Conservation (phyloP, 352 stramenopile species). For the Lagenidium sp. region DNA sequence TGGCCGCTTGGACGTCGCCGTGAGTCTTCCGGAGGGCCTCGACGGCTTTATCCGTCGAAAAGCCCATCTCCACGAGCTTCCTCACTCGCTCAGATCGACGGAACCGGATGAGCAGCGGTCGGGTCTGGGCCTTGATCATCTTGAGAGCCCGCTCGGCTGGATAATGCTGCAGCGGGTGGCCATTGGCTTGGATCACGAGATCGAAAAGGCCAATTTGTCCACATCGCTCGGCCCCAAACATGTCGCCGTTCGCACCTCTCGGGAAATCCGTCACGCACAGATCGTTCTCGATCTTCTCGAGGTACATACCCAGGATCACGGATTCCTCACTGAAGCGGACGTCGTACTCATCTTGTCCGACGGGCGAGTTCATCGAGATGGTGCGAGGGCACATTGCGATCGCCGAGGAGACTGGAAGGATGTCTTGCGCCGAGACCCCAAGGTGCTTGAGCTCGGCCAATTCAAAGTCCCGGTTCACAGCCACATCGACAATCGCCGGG, state of each 20-base stretch:
- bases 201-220: constrained; percentile 68
- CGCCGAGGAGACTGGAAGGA: constrained; percentile 57
- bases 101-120: constrained; percentile 73
- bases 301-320: constrained; percentile 69
- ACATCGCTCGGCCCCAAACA: constrained; percentile 72
- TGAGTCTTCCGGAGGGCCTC: constrained; percentile 38
- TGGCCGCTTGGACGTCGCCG: constrained; percentile 53
- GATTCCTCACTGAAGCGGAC: constrained; percentile 61
- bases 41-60: constrained; percentile 33
- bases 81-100: constrained; percentile 49
- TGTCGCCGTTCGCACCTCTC: constrained; percentile 41
- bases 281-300: constrained; percentile 66
- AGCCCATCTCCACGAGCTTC: constrained; percentile 73
- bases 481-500: constrained; percentile 30
- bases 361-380: constrained; percentile 54
- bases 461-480: constrained; percentile 41
- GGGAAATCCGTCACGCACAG: constrained; percentile 77
- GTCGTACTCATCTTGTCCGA: constrained; percentile 59
- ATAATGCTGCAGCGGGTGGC: constrained; percentile 76
- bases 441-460: constrained; percentile 37
- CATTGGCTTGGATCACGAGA: constrained; percentile 65
- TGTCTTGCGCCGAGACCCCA: constrained; percentile 56
- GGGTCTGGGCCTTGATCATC: constrained; percentile 77
- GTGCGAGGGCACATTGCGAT: constrained; percentile 77
- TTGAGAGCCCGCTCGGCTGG: constrained; percentile 73